A percentile compares a stretch with the other conserved stretches of the same genome.
Conservation (phyloP, 768 basidiomycete species). For the Tulasnella sp. region DNA sequence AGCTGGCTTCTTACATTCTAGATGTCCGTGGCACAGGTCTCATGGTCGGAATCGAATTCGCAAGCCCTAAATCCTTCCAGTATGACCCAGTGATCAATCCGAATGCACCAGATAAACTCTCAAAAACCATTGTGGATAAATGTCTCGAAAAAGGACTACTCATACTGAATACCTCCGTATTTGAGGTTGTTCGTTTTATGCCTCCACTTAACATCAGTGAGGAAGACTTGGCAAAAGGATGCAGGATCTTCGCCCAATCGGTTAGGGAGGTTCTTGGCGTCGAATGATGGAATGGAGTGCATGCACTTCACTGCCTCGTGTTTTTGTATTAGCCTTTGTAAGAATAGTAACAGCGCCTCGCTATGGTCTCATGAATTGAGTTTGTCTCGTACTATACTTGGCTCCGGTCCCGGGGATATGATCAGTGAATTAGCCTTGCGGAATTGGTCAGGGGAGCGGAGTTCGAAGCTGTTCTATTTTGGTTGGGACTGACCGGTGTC, state of each 20-base stretch:
- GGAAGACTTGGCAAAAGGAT: slow-evolving; percentile 51
- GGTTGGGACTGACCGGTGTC: not conserved
- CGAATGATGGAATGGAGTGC: too few species aligned
- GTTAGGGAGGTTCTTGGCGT: slow-evolving; percentile 43
- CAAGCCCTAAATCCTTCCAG: slow-evolving; percentile 43
- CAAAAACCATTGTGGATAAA: slow-evolving; percentile 55
- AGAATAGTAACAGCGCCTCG: too few species aligned
- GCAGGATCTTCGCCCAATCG: slow-evolving; percentile 36
- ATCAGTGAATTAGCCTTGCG: too few species aligned
- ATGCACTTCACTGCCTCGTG: too few species aligned
- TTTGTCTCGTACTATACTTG: too few species aligned
- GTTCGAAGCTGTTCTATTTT: too few species aligned
- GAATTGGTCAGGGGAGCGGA: too few species aligned
- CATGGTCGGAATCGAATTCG: slow-evolving; percentile 78
- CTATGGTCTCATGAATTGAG: too few species aligned
- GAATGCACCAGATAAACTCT: slow-evolving; percentile 40
- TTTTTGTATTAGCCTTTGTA: too few species aligned
- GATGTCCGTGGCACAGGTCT: slow-evolving; percentile 83
- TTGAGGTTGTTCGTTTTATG: slow-evolving; percentile 80
- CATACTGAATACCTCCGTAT: slow-evolving; percentile 79
- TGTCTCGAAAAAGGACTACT: slow-evolving; percentile 81
- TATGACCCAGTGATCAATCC: slow-evolving; percentile 34
- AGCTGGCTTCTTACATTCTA: slow-evolving; percentile 45
- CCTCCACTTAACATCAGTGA: slow-evolving; percentile 73
- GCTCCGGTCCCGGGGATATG: too few species aligned